phyloP scores from a whole-genome alignment of 108 stramenopile species.

The Fistulifera pelliculosa region DNA sequence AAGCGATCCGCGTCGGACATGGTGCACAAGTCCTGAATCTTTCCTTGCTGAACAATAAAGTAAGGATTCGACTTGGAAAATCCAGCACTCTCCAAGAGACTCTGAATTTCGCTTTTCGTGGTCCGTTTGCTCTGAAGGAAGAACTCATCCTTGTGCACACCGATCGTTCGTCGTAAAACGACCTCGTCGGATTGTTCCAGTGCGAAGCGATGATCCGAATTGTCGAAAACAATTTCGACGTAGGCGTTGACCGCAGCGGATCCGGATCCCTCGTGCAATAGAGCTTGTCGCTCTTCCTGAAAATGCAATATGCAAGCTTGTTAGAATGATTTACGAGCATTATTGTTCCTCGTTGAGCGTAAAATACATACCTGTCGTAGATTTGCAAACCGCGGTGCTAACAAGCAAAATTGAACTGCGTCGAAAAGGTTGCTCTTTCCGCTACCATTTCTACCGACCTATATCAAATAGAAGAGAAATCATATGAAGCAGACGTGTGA shows the following conservation, averaged over 20 bases:
- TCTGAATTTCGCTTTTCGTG: constrained; percentile 87
- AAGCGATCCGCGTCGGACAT: constrained; percentile 93
- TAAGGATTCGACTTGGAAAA: constrained; percentile 98
- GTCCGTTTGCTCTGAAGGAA: constrained; percentile 95
- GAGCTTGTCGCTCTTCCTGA: constrained; percentile 83
- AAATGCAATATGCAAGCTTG: background rate
- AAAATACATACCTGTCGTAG: constrained; percentile 65
- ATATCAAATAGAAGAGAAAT: constrained; percentile 9
- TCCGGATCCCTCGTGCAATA: constrained; percentile 90
- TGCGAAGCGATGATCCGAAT: constrained; percentile 87
- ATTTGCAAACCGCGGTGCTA: constrained; percentile 82
- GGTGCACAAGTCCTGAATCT: constrained; percentile 91
- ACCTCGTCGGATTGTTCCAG: constrained; percentile 93
- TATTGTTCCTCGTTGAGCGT: background rate
- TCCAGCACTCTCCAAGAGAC: constrained; percentile 94
- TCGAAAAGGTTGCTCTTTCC: constrained; percentile 98
- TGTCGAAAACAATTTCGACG: constrained; percentile 99
- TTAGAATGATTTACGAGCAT: background rate
- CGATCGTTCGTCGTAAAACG: constrained; percentile 92
- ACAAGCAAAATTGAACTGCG: constrained; percentile 95
- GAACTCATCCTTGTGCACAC: constrained; percentile 99
- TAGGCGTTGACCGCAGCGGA: constrained; percentile 88
- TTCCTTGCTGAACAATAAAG: constrained; percentile 99
- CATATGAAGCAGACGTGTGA: too few relatives aligned
- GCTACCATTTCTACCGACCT: constrained; percentile 92